Conservation (phyloP, 148 eudicot species). For the Arctostaphylos glauca region DNA sequence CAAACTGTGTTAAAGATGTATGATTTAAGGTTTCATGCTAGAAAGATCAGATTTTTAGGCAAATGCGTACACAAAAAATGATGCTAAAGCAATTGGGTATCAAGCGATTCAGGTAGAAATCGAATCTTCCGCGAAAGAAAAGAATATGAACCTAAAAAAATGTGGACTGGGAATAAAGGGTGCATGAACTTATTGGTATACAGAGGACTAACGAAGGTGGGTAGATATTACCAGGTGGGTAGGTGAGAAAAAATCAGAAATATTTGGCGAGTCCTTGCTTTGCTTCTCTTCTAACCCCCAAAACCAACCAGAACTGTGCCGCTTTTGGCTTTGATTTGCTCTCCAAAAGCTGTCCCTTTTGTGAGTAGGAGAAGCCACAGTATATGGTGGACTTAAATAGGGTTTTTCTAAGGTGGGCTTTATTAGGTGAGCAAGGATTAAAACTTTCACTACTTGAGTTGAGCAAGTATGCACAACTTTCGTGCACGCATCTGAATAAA, state of each 20-base stretch:
- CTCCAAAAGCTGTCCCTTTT: background rate
- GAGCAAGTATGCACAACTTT: too few relatives aligned
- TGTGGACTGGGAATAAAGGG: background rate
- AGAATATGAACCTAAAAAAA: background rate
- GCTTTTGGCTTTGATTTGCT: background rate
- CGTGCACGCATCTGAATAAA: too few relatives aligned
- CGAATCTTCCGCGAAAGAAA: background rate
- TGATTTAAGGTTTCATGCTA: background rate
- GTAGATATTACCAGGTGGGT: constrained; percentile 18
- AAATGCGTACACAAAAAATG: constrained; percentile 5
- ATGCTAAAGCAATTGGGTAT: constrained; percentile 12
- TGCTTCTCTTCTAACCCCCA: constrained; percentile 1
- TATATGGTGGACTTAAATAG: background rate
- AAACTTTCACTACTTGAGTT: too few relatives aligned
- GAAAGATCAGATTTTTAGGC: background rate
- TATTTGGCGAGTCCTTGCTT: constrained; percentile 5
- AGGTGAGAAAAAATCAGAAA: constrained; percentile 4
- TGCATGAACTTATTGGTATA: background rate
- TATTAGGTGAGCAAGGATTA: background rate
- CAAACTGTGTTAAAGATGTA: background rate
- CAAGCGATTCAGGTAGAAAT: background rate
- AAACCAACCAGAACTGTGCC: background rate
- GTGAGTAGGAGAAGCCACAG: background rate
- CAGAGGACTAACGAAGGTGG: background rate
- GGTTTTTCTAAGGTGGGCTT: background rate